phyloP scores from a whole-genome alignment of 1,284 basidiomycete species.

The Ustilago loliicola region DNA sequence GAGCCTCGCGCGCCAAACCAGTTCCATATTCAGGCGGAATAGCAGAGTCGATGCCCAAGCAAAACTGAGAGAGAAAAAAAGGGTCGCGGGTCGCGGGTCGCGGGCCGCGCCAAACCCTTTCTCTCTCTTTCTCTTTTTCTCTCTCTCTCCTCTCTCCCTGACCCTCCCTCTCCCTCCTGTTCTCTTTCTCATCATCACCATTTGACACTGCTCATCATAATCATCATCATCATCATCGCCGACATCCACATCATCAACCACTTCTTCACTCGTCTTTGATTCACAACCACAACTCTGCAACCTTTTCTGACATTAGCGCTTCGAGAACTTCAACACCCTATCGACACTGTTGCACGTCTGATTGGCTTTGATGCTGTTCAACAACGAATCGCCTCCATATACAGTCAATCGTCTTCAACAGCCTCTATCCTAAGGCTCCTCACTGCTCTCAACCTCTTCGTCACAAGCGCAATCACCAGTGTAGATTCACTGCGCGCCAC shows the following conservation, averaged over 20 bases:
- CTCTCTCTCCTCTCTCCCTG: neutral
- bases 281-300: slow-evolving; percentile 10
- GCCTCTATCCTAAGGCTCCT: slow-evolving; percentile 23
- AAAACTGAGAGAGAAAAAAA: slow-evolving; percentile 1
- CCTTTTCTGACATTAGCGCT: slow-evolving; percentile 1
- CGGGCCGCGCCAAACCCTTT: slow-evolving; percentile 1
- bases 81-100: slow-evolving; percentile 5
- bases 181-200: neutral
- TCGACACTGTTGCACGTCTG: slow-evolving; percentile 1
- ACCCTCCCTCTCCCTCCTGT: neutral
- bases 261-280: neutral
- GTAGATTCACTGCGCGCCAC: slow-evolving; percentile 1
- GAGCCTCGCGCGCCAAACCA: slow-evolving; percentile 12
- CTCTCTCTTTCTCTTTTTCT: neutral
- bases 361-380: slow-evolving; percentile 43
- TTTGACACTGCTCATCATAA: neutral
- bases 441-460: slow-evolving; percentile 3
- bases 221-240: neutral
- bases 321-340: neutral
- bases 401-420: slow-evolving; percentile 17
- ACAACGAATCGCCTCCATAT: slow-evolving; percentile 22
- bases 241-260: slow-evolving; percentile 3
- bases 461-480: slow-evolving; percentile 4
- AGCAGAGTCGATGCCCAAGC: slow-evolving; percentile 3
- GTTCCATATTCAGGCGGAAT: neutral